Percentiles rank a stretch among this genome's conserved stretches.
These are phyloP conservation scores for Colletotrichum orchidophilum DNA, from an alignment of 2,329 filamentous ascomycete genomes.

Conservation along the genomic window DNA sequence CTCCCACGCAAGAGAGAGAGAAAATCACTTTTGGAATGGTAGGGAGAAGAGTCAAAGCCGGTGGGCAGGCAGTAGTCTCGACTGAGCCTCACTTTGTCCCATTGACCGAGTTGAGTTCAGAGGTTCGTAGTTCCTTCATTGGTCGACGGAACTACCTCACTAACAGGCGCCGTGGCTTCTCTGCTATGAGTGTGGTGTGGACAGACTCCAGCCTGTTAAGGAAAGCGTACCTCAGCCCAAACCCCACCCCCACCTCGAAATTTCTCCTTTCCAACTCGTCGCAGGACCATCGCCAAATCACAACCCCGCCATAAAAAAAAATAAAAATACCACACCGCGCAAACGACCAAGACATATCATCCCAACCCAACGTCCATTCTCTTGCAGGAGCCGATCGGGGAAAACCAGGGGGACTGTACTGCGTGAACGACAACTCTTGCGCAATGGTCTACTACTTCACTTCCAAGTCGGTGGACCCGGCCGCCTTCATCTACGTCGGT, in stretches of 20 bases:
- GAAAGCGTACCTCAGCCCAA: not conserved
- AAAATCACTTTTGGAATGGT: too few species aligned
- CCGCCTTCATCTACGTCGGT: slow-evolving; percentile 93
- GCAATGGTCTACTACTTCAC: slow-evolving; percentile 96
- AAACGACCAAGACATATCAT: not conserved
- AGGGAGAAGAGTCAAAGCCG: too few species aligned
- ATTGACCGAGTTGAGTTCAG: not conserved
- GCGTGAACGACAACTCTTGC: too few species aligned
- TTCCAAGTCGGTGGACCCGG: slow-evolving; percentile 81
- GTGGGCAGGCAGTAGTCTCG: not conserved
- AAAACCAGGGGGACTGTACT: not conserved
- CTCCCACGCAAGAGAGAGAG: too few species aligned
- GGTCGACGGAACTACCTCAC: not conserved
- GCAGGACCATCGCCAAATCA: not conserved
- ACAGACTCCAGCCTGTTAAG: not conserved
- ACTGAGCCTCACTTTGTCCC: not conserved
- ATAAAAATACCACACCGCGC: not conserved
- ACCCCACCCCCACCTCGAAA: slow-evolving; percentile 32
- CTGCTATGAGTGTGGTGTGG: too few species aligned
- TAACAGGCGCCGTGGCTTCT: not conserved
- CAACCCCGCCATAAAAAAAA: not conserved
- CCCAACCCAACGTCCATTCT: too few species aligned
- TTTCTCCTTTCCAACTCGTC: slow-evolving; percentile 28
- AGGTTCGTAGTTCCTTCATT: not conserved
- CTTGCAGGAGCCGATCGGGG: too few species aligned